Conservation (phyloP, 2,329 filamentous ascomycete genomes). For the Ophiostoma pallidulum region DNA sequence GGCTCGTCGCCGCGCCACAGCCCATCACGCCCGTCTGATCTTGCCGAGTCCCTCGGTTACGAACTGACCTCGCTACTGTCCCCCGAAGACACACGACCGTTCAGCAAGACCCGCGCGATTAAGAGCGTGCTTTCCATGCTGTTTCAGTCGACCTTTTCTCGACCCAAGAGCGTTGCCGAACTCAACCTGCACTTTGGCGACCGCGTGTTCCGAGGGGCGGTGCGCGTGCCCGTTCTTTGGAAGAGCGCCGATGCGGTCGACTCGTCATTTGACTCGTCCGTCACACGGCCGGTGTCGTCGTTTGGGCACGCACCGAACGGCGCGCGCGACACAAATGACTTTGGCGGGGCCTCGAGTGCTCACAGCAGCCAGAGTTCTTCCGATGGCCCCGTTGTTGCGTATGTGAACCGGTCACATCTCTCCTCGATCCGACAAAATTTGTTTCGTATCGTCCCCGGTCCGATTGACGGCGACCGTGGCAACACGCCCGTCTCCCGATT, state of each 20-base stretch:
- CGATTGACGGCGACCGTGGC: conserved; percentile 23
- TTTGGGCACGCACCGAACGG: conserved; percentile 18
- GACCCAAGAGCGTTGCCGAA: conserved; percentile 28
- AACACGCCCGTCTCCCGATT: conserved; percentile 42
- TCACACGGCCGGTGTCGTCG: conserved; percentile 26
- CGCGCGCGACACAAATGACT: conserved; percentile 10
- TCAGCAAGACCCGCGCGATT: conserved; percentile 32
- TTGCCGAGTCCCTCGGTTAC: conserved; percentile 33
- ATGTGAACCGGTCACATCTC: conserved; percentile 39
- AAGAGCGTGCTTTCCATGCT: conserved; percentile 36
- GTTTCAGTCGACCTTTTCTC: conserved; percentile 28
- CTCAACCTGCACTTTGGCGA: conserved; percentile 41
- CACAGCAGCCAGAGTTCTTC: conserved; percentile 17
- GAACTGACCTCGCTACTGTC: conserved; percentile 36
- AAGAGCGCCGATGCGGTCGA: conserved; percentile 25
- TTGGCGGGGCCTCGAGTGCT: conserved; percentile 16
- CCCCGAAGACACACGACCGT: conserved; percentile 24
- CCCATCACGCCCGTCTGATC: conserved; percentile 28
- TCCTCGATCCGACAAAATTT: conserved; percentile 36
- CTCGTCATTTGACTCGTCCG: conserved; percentile 27
- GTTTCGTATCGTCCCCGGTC: conserved; percentile 36
- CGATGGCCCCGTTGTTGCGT: conserved; percentile 32
- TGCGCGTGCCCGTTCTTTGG: conserved; percentile 44
- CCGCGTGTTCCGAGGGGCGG: conserved; percentile 33
- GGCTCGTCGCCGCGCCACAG: conserved; percentile 12